Base-by-base conservation (phyloP, 2,329 filamentous ascomycete species). In the Teratosphaeria pseudoeucalypti region DNA sequence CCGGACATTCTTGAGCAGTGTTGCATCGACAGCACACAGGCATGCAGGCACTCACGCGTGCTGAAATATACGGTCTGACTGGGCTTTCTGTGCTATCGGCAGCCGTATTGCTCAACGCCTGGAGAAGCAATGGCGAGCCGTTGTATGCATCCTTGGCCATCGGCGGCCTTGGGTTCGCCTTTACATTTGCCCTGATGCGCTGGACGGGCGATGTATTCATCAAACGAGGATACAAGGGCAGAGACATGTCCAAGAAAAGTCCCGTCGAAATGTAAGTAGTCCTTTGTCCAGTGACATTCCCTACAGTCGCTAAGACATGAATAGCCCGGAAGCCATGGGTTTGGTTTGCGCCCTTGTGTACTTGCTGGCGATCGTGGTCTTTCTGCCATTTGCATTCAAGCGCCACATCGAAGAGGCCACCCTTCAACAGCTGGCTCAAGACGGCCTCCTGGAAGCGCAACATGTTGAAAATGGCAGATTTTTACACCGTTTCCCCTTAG, bases 331-430 rank as follows among this genome's bases (percentile, higher is more conserved):
- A 75, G 92, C 89, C 66, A 96, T 99, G 92, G 94, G 94, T 34
- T 90, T 90, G 60, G 83, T 99, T 29, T 95, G 90, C 71, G 94
- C 92, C 9, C 84, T 94, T 65, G 91, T 97, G 29, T 97, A 97
- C 75, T 81, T 99, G 52, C 81, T 99, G 65, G 83, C 86, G 56
- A 82, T 97, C 65, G 95, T 97, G 66, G 78, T 90, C 63, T 99
- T 99, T 73, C 91, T 97, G 60, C 94, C 94, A 0, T 96, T 96
- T 75, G 89, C 92, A 1, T 97, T 99, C 74, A 97, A 96, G 79
- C 95, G 96, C 76, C 92, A 97, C 72, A 95, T 99, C 65, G 92
- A 96, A 29, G 89, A 90, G 16, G 91, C 92, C 47, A 97, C 94
- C 23, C 95, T 90, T 65, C 94, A 92, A 63, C 92, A 91, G 64